These are phyloP conservation scores for Coemansia sp. DNA, from an alignment of 192 early-diverging fungal species.

Conservation along the genomic window DNA sequence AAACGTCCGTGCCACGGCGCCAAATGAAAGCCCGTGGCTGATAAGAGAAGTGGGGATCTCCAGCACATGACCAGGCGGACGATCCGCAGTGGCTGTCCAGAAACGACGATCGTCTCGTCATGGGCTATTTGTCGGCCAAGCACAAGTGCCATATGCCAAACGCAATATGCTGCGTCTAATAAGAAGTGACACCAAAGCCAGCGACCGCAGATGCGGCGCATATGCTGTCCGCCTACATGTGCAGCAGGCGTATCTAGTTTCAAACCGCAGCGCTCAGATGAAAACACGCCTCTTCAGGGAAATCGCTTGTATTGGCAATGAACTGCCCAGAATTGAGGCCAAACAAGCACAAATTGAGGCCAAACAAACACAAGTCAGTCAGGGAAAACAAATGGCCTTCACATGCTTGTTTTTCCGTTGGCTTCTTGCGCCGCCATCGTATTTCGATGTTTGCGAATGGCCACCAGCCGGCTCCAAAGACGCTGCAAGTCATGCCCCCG, in stretches of 20 bases:
- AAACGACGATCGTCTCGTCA: background rate
- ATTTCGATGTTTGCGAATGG: background rate
- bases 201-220: background rate
- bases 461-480: background rate
- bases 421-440: background rate
- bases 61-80: background rate
- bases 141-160: background rate
- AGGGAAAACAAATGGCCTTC: slow-evolving; percentile 2
- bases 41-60: background rate
- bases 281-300: background rate
- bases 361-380: too few relatives aligned
- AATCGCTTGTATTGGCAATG: too few relatives aligned
- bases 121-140: background rate
- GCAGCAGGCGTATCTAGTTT: slow-evolving; percentile 1
- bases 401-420: slow-evolving; percentile 13
- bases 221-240: background rate
- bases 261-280: background rate
- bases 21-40: background rate
- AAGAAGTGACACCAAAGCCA: background rate
- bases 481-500: background rate
- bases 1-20: background rate
- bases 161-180: background rate
- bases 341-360: background rate
- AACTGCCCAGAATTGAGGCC: background rate
- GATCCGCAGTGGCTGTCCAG: slow-evolving; percentile 1